Conservation (phyloP, 1,139 yeast species). For the Pichia sp. region DNA sequence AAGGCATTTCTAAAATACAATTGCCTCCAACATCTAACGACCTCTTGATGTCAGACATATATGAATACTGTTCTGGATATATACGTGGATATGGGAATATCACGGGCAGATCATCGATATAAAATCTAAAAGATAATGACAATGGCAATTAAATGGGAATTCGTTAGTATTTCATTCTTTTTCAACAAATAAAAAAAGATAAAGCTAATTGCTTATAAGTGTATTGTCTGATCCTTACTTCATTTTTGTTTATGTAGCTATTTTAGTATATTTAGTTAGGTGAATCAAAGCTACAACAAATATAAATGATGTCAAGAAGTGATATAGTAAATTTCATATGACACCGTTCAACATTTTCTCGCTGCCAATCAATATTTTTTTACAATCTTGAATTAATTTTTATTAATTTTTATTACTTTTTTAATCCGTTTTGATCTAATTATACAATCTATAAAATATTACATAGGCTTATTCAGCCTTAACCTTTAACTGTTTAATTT, state of each 20-base stretch:
- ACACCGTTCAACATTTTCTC: too few species aligned
- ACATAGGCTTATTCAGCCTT: not conserved
- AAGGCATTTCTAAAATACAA: conserved; percentile 97
- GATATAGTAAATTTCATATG: too few species aligned
- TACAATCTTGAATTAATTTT: too few species aligned
- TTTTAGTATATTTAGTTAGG: too few species aligned
- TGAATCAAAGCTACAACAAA: too few species aligned
- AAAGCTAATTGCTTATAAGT: not conserved
- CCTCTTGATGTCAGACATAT: conserved; percentile 92
- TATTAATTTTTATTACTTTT: too few species aligned
- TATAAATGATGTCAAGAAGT: too few species aligned
- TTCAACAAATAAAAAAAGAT: too few species aligned
- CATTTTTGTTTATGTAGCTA: conserved; percentile 5
- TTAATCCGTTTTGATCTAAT: too few species aligned
- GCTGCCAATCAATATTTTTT: too few species aligned
- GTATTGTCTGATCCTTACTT: conserved; percentile 6
- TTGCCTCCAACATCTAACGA: conserved; percentile 97
- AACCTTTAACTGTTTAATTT: conserved; percentile 22
- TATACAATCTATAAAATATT: too few species aligned
- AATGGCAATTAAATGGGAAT: not conserved
- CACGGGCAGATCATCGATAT: conserved; percentile 90
- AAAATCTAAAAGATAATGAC: conserved; percentile 44
- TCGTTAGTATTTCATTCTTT: not conserved
- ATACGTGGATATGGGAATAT: conserved; percentile 95
- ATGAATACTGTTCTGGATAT: conserved; percentile 96